phyloP scores from a whole-genome alignment of 1,139 yeast species.

The Kluyveromyces marxianus region DNA sequence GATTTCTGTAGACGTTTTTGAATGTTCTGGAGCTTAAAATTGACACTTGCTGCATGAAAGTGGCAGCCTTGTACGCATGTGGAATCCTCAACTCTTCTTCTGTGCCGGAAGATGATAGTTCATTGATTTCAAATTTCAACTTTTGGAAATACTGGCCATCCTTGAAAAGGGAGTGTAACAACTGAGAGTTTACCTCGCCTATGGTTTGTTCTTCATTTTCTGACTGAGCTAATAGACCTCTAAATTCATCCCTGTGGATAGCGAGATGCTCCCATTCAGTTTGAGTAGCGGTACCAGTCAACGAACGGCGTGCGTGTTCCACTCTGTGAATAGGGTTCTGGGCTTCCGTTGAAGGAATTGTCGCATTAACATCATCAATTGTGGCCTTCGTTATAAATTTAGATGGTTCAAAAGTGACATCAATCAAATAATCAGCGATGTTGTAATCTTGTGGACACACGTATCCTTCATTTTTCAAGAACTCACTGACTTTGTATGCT shows the following conservation, averaged over 20 bases:
- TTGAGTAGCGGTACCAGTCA: conserved; percentile 42
- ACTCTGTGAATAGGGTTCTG: conserved; percentile 6
- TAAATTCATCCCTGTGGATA: conserved; percentile 67
- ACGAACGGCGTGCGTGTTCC: conserved; percentile 9
- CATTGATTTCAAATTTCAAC: conserved; percentile 42
- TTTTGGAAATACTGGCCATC: conserved; percentile 46
- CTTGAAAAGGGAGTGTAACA: conserved; percentile 36
- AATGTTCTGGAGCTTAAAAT: conserved; percentile 81
- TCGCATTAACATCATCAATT: conserved; percentile 15
- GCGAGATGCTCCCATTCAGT: conserved; percentile 89
- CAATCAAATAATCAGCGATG: conserved; percentile 88
- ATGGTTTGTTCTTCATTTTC: conserved; percentile 13
- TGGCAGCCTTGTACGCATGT: conserved; percentile 40
- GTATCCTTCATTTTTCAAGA: conserved; percentile 69
- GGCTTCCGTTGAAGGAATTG: conserved; percentile 11
- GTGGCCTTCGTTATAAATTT: conserved; percentile 10
- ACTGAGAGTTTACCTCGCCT: conserved; percentile 18
- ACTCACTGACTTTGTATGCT: conserved; percentile 60
- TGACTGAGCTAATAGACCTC: conserved; percentile 32
- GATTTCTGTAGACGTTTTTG: conserved; percentile 87
- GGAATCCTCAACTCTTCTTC: conserved; percentile 22
- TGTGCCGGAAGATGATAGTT: conserved; percentile 29
- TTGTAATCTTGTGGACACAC: conserved; percentile 85
- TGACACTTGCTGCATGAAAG: conserved; percentile 51
- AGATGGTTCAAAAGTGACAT: conserved; percentile 66